Base-by-base conservation (phyloP, 2,329 filamentous ascomycete genomes). In the Trichoderma cornu-damae region DNA sequence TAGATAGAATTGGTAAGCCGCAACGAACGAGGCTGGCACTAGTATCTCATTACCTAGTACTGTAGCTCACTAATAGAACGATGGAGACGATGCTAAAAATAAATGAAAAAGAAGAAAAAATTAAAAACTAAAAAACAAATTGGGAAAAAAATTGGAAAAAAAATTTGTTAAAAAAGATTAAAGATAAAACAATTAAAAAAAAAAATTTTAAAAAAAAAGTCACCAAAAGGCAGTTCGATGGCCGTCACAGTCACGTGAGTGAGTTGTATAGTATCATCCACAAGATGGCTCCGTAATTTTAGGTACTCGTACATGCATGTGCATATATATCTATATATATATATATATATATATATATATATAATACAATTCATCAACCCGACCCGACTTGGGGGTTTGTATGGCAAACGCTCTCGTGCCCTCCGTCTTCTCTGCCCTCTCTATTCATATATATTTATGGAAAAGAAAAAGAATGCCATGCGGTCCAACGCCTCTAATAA, bases 321-420 rank as follows among this genome's bases (percentile, higher is more conserved):
- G n/a, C n/a, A n/a, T 56, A 56, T 47, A 56, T 56, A 34, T 56
- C 52, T 56, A 56, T 56, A 48, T 28, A 48, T 24, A 32, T 56
- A 54, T 40, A 54, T 20, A n/a, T 38, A 46, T 43, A 18, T 8
- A 53, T 53, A 34, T 40, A 52, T 53, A 44, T 30, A 53, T 35
- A n/a, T n/a, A n/a, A n/a, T n/a, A n/a, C n/a, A n/a, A n/a, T n/a
- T n/a, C n/a, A n/a, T n/a, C n/a, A n/a, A n/a, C n/a, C n/a, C 30
- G 37, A 34, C 40, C 22, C 26, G 30, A 56, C 40, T 26, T 9
- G 40, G 24, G n/a, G 20, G 14, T 47, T 46, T 30, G 43, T 48
- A 48, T 32, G 32, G 42, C 34, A 47, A 48, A 32, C 44, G 52
- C 34, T 56, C 52, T 40, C 40, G 12, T 56, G 35, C 26, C 52